Base-by-base conservation (phyloP, 805 yeast genomes). In the Soucietia sequanensis region DNA sequence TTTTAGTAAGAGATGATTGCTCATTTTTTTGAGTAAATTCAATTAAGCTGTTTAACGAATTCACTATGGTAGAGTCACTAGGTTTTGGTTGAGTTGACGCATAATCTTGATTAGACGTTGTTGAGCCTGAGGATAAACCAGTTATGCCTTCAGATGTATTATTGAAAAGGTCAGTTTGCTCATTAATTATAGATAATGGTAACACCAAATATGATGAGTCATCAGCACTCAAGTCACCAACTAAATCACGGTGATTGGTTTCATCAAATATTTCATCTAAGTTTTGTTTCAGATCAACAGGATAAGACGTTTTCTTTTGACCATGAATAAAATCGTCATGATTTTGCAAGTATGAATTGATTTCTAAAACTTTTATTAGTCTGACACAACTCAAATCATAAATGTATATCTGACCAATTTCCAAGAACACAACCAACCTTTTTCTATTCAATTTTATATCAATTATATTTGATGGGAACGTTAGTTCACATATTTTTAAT, bases 381-480 rank as follows among this genome's bases (percentile, higher is more conserved):
- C 85, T 80, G 81, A 91, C 89, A 56, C 95, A 86, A 38, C 93
- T 79, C 42, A 91, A 82, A 58, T 91, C 97, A 63, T 91, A 93
- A 30, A 91, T 77, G 55, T 80, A 85, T 7, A 93, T 78, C 58
- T 90, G 95, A 41, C 87, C 91, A 32, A 78, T 70, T 39, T 65
- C 63, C 34, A 91, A 65, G 5, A 85, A 78, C 12, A 90, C 93
- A 21, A 87, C 72, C 44, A 91, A 70, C 29, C 97, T 66, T 47
- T 84, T 83, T 27, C 97, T 72, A 59, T 91, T 93, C 62, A 91
- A 72, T 46, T 78, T 78, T 22, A 91, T 82, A 33, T 77, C 78
- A 18, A 83, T 64, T 2, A 91, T 81, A 6, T 80, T 66, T 4
- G 87, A 77, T 1, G 96, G 91, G 58, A 89, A 93, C 0, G 91